A percentile compares a stretch with the other conserved stretches of the same genome.
Conservation (phyloP, 192 early-diverging fungal species). For the Dissophora ornata region DNA sequence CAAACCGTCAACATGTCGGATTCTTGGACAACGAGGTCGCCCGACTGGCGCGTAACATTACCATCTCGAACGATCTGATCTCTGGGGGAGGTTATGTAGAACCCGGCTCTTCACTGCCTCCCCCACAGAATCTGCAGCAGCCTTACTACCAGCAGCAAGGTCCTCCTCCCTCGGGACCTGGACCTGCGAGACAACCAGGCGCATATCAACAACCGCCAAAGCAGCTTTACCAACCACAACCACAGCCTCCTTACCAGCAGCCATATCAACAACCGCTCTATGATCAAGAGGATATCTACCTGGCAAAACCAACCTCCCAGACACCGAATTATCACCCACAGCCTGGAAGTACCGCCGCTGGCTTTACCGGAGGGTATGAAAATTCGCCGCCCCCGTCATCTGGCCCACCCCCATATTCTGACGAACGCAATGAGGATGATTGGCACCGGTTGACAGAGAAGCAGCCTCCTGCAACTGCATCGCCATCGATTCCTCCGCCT, state of each 20-base stretch:
- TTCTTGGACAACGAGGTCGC: slow-evolving; percentile 78
- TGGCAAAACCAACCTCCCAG: neutral
- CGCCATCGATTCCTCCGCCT: neutral
- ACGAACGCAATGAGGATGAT: slow-evolving; percentile 32
- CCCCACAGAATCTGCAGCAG: slow-evolving; percentile 11
- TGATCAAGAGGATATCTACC: slow-evolving; percentile 8
- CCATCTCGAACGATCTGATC: slow-evolving; percentile 37
- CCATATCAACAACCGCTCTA: neutral
- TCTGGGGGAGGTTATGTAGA: slow-evolving; percentile 22
- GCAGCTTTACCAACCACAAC: neutral
- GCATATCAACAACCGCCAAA: slow-evolving; percentile 12
- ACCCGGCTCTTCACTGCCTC: neutral
- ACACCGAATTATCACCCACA: neutral
- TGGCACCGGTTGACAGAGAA: slow-evolving; percentile 39
- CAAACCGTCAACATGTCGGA: slow-evolving; percentile 63
- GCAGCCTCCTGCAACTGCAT: neutral
- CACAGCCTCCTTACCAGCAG: neutral
- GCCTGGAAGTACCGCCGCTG: too few species aligned
- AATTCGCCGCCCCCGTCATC: slow-evolving; percentile 9
- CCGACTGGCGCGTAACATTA: slow-evolving; percentile 56
- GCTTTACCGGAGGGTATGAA: slow-evolving; percentile 11
- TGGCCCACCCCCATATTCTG: slow-evolving; percentile 9
- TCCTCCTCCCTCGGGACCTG: slow-evolving; percentile 6
- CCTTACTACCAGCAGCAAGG: neutral
- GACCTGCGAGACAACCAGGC: neutral